Base-by-base conservation (phyloP, 106 monocot genomes). In the Xerophyta viscosa region DNA sequence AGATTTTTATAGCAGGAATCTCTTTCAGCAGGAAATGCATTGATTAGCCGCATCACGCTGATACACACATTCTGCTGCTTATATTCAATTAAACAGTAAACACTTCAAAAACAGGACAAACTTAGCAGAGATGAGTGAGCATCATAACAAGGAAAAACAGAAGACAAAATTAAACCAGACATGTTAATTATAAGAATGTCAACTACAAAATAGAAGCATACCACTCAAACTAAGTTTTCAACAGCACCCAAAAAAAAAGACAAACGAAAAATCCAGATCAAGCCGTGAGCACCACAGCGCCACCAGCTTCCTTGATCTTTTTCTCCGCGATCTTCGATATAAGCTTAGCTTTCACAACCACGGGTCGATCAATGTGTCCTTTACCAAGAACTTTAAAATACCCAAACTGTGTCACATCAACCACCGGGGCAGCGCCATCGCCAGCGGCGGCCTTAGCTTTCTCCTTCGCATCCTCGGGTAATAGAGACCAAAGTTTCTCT, bases 371-470 rank as follows among this genome's bases (percentile, higher is more conserved):
- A 14, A n/a, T n/a, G n/a, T n/a, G n/a, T n/a, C 22, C 88, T 83
- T 69, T 88, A n/a, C n/a, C n/a, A n/a, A n/a, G n/a, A n/a, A n/a
- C n/a, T n/a, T n/a, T n/a, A n/a, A n/a, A n/a, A n/a, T 88, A 3
- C 88, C 87, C 87, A 51, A 77, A 87, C 60, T 88, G 88, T 0
- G 75, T 63, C 3, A 88, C 79, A 44, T 88, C 88, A 1, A 87
- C 12, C 39, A 88, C 8, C 24, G 87, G 87, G 1, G 75, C 75
- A 14, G 53, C 43, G 17, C 46, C 52, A 1, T 36, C 33, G 33
- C 54, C 8, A 42, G 66, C 10, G 37, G 37, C 10, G 31, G 50
- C 66, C 26, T 48, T 36, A n/a, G n/a, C n/a, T n/a, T n/a, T n/a
- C n/a, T n/a, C n/a, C n/a, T n/a, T n/a, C 20, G 69, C 78, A 24